Evolutionary conservation across 495 filamentous ascomycete genomes (phyloP).

Genomic region (Darksidea phi): DNA sequence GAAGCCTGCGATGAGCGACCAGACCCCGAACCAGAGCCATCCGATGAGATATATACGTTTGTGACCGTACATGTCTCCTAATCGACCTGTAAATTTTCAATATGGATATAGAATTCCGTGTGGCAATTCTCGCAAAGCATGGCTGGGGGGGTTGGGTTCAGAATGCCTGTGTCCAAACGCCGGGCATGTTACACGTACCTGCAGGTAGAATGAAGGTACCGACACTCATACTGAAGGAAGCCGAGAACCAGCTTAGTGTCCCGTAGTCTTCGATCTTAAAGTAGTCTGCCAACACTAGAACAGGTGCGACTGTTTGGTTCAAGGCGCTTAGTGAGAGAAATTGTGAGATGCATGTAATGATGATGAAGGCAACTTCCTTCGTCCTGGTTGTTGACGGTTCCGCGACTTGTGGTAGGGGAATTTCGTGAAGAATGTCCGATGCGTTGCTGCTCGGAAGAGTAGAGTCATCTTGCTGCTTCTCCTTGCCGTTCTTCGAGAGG

Average conservation of each 20-base stretch:
- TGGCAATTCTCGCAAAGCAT: background rate
- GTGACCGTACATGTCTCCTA: constrained; percentile 41
- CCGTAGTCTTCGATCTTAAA: constrained; percentile 33
- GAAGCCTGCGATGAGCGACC: constrained; percentile 38
- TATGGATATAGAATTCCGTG: background rate
- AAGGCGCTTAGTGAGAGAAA: constrained; percentile 37
- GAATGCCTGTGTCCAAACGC: too few relatives aligned
- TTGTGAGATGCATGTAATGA: constrained; percentile 46
- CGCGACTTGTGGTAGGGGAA: background rate
- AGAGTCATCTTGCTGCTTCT: constrained; percentile 17
- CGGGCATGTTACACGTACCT: constrained; percentile 28
- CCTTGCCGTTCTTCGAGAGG: background rate
- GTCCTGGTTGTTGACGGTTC: constrained; percentile 3
- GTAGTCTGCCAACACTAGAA: constrained; percentile 27
- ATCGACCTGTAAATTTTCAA: constrained; percentile 26
- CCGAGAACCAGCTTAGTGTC: constrained; percentile 37
- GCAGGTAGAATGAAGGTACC: constrained; percentile 40
- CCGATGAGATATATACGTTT: constrained; percentile 38
- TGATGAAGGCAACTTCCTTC: constrained; percentile 11
- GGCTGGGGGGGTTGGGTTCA: too few relatives aligned
- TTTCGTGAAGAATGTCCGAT: background rate
- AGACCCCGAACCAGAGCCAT: constrained; percentile 36
- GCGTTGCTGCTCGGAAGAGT: background rate
- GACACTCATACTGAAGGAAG: constrained; percentile 36
- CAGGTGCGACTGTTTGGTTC: constrained; percentile 31